Percentiles rank a stretch among this genome's conserved stretches.
Evolutionary conservation across 257 asterid genomes (phyloP).

Genomic region (Solanum piurae): DNA sequence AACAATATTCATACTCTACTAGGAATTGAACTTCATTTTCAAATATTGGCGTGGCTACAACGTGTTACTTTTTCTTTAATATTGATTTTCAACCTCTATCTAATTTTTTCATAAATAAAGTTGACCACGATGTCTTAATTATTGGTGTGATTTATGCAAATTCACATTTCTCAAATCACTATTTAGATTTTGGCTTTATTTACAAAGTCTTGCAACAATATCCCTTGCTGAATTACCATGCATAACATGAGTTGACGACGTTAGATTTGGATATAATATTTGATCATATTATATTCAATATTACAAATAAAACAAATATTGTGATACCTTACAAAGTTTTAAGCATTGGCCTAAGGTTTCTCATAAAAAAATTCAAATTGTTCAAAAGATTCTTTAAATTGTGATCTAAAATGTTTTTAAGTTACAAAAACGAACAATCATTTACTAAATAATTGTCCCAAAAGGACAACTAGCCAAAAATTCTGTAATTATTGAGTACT

Average conservation of each 20-base stretch:
- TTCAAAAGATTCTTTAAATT: not conserved
- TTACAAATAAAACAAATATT: not conserved
- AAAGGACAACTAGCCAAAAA: not conserved
- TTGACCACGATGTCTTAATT: not conserved
- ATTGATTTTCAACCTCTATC: not conserved
- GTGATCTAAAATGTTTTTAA: not conserved
- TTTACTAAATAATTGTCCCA: not conserved
- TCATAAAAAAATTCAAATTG: not conserved
- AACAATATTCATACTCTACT: not conserved
- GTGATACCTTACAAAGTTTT: not conserved
- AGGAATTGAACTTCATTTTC: not conserved
- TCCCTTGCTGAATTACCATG: not conserved
- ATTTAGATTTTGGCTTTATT: not conserved
- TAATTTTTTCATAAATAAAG: not conserved
- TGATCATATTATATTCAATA: not conserved
- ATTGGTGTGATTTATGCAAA: not conserved
- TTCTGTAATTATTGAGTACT: not conserved
- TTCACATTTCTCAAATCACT: not conserved
- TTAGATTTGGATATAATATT: not conserved
- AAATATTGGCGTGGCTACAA: not conserved
- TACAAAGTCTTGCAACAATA: not conserved
- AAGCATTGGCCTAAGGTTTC: not conserved
- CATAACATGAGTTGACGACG: not conserved
- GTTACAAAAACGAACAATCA: not conserved
- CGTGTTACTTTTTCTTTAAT: not conserved